These are phyloP conservation scores for Ogataea methanolica DNA, from an alignment of 805 yeast genomes.

Conservation along the genomic window DNA sequence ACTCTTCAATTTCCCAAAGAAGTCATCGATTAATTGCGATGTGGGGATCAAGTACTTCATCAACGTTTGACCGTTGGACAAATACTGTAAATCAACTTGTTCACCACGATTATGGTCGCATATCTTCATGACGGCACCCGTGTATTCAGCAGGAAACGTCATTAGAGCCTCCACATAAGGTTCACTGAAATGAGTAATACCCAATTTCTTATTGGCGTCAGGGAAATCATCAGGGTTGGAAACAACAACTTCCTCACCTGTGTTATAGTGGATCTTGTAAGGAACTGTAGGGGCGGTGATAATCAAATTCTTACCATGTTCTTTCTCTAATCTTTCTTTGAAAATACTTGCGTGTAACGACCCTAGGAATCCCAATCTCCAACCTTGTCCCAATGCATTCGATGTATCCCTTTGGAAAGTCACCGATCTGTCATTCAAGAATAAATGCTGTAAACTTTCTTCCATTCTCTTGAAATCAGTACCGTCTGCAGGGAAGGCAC, in stretches of 20 bases:
- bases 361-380: slow-evolving; percentile 95
- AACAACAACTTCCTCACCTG: slow-evolving; percentile 60
- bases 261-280: slow-evolving; percentile 64
- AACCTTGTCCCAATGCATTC: slow-evolving; percentile 92
- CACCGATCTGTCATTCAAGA: slow-evolving; percentile 88
- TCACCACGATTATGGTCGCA: slow-evolving; percentile 83
- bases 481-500: slow-evolving; percentile 97
- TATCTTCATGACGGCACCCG: slow-evolving; percentile 80
- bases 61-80: slow-evolving; percentile 76
- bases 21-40: slow-evolving; percentile 89
- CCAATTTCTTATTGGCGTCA: slow-evolving; percentile 40
- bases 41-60: slow-evolving; percentile 79
- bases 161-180: slow-evolving; percentile 89
- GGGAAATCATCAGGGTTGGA: slow-evolving; percentile 96
- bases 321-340: slow-evolving; percentile 85
- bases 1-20: slow-evolving; percentile 89
- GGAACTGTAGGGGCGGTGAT: slow-evolving; percentile 97
- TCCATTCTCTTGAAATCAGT: slow-evolving; percentile 83
- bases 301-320: slow-evolving; percentile 88
- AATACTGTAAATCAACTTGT: slow-evolving; percentile 73
- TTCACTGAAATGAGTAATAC: slow-evolving; percentile 55
- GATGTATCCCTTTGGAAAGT: slow-evolving; percentile 87
- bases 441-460: slow-evolving; percentile 83
- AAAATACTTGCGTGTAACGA: slow-evolving; percentile 94
- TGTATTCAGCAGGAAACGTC: slow-evolving; percentile 85